Conservation (phyloP, 768 basidiomycete species). For the Coprinellus micaceus region DNA sequence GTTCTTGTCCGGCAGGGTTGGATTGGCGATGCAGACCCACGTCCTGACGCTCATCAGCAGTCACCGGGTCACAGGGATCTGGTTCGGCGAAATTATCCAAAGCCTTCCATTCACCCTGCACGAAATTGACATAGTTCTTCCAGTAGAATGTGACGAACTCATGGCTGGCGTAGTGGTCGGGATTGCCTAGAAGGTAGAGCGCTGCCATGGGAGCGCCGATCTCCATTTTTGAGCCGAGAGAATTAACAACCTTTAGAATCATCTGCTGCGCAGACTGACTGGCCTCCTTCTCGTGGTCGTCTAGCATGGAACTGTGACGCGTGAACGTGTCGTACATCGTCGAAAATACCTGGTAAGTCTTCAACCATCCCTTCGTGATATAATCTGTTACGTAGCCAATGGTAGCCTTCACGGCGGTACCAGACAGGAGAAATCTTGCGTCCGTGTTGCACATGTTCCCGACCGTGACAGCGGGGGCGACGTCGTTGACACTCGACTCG, state of each 20-base stretch:
- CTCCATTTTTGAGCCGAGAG: slow-evolving; percentile 20
- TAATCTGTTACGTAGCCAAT: slow-evolving; percentile 1
- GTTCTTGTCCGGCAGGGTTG: too few species aligned
- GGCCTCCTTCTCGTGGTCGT: too few species aligned
- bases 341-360: slow-evolving; percentile 4
- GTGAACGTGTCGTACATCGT: not conserved
- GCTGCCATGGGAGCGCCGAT: too few species aligned
- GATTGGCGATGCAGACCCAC: too few species aligned
- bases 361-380: not conserved
- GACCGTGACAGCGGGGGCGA: slow-evolving; percentile 25
- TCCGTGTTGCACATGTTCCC: slow-evolving; percentile 34
- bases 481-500: slow-evolving; percentile 31
- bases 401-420: not conserved
- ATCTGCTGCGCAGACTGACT: slow-evolving; percentile 9
- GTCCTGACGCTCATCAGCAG: too few species aligned
- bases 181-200: too few species aligned
- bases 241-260: slow-evolving; percentile 20
- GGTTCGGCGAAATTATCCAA: not conserved
- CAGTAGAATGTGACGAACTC: too few species aligned
- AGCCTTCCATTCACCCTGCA: not conserved
- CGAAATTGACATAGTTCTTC: not conserved
- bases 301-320: not conserved
- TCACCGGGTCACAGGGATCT: slow-evolving; percentile 12
- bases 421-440: slow-evolving; percentile 26
- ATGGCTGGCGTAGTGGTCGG: too few species aligned